A percentile compares a stretch with the other conserved stretches of the same genome.
phyloP scores from a whole-genome alignment of 202 grass and related monocot genomes.

The Carex sylvatica region DNA sequence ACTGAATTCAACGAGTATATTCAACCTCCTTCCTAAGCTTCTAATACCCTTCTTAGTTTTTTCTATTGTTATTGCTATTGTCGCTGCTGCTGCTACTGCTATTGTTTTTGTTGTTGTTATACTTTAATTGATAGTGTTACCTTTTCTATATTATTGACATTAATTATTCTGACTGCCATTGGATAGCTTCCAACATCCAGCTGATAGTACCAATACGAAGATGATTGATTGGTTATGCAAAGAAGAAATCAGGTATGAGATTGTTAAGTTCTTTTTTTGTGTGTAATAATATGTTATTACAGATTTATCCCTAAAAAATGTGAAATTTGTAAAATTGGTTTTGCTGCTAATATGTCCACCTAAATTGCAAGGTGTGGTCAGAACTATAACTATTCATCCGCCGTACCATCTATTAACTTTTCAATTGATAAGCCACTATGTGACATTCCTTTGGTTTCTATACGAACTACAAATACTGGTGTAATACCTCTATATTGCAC shows the following conservation, averaged over 20 bases:
- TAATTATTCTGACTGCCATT: constrained; percentile 33
- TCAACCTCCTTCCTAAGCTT: constrained; percentile 12
- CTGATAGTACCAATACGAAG: constrained; percentile 70
- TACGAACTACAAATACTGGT: background rate
- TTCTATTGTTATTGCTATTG: background rate
- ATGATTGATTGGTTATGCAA: constrained; percentile 82
- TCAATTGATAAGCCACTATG: background rate
- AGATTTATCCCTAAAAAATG: background rate
- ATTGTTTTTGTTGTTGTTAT: background rate
- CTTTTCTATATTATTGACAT: constrained; percentile 17
- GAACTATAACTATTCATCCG: background rate
- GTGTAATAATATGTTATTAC: background rate
- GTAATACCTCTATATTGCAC: background rate
- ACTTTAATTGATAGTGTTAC: background rate
- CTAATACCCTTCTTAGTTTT: background rate
- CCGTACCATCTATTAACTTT: background rate
- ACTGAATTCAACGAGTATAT: constrained; percentile 91
- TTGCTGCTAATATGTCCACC: background rate
- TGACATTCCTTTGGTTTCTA: background rate
- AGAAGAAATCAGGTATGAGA: constrained; percentile 85
- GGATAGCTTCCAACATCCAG: constrained; percentile 84
- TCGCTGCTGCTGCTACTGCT: background rate
- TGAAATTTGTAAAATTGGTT: background rate
- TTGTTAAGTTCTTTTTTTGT: background rate
- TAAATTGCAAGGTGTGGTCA: background rate